phyloP scores from a whole-genome alignment of 352 stramenopile genomes.

The Phytopythium litorale region DNA sequence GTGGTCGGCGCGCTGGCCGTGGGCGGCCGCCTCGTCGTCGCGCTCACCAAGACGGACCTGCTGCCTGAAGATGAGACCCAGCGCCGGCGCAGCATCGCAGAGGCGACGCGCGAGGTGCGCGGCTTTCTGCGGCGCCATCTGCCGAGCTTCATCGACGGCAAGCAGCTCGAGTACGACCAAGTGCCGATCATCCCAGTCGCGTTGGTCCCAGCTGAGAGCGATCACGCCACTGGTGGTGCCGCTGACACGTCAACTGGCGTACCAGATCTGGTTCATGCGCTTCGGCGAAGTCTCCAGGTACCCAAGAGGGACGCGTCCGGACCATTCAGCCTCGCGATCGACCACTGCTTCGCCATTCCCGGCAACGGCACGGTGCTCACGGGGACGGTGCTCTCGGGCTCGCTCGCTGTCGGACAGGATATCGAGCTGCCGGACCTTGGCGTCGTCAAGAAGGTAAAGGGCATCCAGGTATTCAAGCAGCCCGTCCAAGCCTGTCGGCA shows the following conservation, averaged over 20 bases:
- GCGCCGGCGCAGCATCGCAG: slow-evolving; percentile 49
- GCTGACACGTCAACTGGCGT: slow-evolving; percentile 16
- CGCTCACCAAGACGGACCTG: slow-evolving; percentile 97
- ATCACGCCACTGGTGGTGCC: slow-evolving; percentile 21
- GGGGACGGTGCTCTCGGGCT: slow-evolving; percentile 90
- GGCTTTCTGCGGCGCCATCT: slow-evolving; percentile 25
- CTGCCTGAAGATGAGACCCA: slow-evolving; percentile 53
- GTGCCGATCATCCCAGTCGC: slow-evolving; percentile 86
- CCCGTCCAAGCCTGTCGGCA: slow-evolving; percentile 76
- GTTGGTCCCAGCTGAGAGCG: slow-evolving; percentile 27
- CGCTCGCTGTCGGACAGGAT: slow-evolving; percentile 85
- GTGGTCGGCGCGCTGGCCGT: slow-evolving; percentile 93
- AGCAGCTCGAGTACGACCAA: slow-evolving; percentile 9
- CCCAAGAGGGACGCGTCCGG: slow-evolving; percentile 39
- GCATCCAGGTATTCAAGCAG: slow-evolving; percentile 97
- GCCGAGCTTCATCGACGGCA: not conserved
- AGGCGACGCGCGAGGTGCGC: slow-evolving; percentile 69
- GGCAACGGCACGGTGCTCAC: slow-evolving; percentile 98
- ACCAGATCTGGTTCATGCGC: slow-evolving; percentile 35
- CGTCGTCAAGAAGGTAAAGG: slow-evolving; percentile 95
- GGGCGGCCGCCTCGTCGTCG: slow-evolving; percentile 88
- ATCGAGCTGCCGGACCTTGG: slow-evolving; percentile 90
- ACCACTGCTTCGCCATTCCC: slow-evolving; percentile 98
- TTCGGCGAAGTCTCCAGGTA: slow-evolving; percentile 29
- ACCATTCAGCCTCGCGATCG: slow-evolving; percentile 93